Conservation (phyloP, 2,329 filamentous ascomycete genomes). For the Aspergillus flavus region DNA sequence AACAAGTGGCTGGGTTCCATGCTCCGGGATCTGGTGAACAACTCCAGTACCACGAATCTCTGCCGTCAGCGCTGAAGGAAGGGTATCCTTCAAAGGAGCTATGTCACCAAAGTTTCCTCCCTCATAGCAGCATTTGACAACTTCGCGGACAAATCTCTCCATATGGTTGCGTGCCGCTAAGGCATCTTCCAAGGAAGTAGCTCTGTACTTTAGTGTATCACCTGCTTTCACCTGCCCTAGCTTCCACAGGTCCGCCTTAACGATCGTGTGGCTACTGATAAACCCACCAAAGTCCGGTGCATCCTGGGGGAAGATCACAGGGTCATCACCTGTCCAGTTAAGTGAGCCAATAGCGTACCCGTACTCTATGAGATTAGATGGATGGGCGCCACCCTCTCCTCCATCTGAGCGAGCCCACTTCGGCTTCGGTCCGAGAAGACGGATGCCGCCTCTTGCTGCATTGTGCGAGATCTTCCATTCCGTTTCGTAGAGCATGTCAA, state of each 20-base stretch:
- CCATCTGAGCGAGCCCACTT: slow-evolving; percentile 62
- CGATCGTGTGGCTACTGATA: slow-evolving; percentile 57
- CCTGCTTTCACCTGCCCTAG: slow-evolving; percentile 64
- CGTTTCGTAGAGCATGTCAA: slow-evolving; percentile 60
- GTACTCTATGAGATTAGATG: slow-evolving; percentile 61
- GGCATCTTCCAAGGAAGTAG: slow-evolving; percentile 56
- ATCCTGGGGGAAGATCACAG: slow-evolving; percentile 62
- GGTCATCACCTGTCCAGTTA: slow-evolving; percentile 65
- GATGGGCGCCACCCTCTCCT: slow-evolving; percentile 66
- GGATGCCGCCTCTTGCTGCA: slow-evolving; percentile 61
- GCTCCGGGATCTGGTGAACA: slow-evolving; percentile 38
- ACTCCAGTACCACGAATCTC: slow-evolving; percentile 33
- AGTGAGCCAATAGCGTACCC: slow-evolving; percentile 61
- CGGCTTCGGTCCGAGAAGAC: slow-evolving; percentile 61
- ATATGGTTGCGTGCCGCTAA: slow-evolving; percentile 47
- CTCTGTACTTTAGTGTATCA: slow-evolving; percentile 55
- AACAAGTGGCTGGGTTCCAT: slow-evolving; percentile 40
- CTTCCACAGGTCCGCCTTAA: slow-evolving; percentile 63
- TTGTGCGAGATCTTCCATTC: slow-evolving; percentile 66
- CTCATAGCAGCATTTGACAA: slow-evolving; percentile 45
- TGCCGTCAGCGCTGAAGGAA: slow-evolving; percentile 23
- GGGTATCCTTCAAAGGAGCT: slow-evolving; percentile 31
- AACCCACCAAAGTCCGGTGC: slow-evolving; percentile 65
- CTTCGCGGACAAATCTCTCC: slow-evolving; percentile 48
- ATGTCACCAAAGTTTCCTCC: slow-evolving; percentile 35